These are phyloP conservation scores for Lepidium campestre DNA, from an alignment of 441 rosid species.

Conservation along the genomic window DNA sequence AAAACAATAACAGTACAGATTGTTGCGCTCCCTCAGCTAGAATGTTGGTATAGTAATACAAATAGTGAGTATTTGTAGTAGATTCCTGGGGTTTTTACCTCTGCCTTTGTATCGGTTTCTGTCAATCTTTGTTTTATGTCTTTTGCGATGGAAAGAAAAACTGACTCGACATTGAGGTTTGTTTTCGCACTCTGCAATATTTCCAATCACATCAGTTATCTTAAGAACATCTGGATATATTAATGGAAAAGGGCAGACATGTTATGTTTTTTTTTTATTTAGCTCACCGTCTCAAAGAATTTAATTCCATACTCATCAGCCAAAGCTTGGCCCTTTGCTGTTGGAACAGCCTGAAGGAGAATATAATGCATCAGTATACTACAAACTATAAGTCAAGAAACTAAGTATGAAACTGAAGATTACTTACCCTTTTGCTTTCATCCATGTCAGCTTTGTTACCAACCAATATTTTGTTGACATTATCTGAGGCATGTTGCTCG, in stretches of 20 bases:
- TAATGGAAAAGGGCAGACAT: background rate
- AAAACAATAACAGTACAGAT: background rate
- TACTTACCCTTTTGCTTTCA: slow-evolving; percentile 62
- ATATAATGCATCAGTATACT: background rate
- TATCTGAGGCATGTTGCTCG: slow-evolving; percentile 74
- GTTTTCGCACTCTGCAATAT: slow-evolving; percentile 32
- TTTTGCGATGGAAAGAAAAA: slow-evolving; percentile 26
- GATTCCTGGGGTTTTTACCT: slow-evolving; percentile 21
- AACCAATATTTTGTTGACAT: slow-evolving; percentile 61
- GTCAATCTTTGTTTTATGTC: slow-evolving; percentile 34
- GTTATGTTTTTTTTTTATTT: background rate
- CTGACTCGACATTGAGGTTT: slow-evolving; percentile 30
- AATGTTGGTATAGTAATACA: background rate
- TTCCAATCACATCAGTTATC: background rate
- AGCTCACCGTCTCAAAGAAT: slow-evolving; percentile 34
- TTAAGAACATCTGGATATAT: background rate
- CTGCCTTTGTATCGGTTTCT: slow-evolving; percentile 28
- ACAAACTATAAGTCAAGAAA: background rate
- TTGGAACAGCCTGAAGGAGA: slow-evolving; percentile 27
- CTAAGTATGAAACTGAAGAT: background rate
- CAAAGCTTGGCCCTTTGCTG: slow-evolving; percentile 32
- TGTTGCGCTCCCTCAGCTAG: background rate
- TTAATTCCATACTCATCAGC: slow-evolving; percentile 37
- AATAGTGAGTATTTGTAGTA: background rate
- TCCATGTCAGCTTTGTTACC: slow-evolving; percentile 85